Evolutionary conservation across 306 rosid genomes (phyloP).

Genomic region (Heteromeles arbutifolia): DNA sequence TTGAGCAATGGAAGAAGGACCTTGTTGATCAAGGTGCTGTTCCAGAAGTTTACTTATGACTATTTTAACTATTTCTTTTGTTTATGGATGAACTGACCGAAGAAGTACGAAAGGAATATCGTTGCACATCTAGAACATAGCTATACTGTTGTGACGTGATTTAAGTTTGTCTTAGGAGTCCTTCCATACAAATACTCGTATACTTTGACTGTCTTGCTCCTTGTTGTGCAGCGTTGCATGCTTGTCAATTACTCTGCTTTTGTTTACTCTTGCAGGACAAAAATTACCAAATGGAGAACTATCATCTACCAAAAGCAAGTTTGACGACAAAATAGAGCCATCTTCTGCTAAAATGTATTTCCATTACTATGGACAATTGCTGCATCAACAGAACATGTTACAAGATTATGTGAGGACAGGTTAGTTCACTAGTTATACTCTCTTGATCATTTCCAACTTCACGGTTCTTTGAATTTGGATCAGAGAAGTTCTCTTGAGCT

Average conservation of each 20-base stretch:
- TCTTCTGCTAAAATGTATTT: constrained; percentile 96
- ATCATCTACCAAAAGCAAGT: constrained; percentile 57
- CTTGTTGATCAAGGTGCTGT: constrained; percentile 52
- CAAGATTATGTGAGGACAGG: constrained; percentile 99
- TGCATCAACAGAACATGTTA: constrained; percentile 95
- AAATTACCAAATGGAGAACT: constrained; percentile 52
- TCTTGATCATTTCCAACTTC: constrained; percentile 1
- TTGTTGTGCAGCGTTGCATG: background rate
- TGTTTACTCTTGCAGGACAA: constrained; percentile 33
- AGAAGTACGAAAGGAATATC: background rate
- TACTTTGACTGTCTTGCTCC: background rate
- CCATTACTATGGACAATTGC: constrained; percentile 90
- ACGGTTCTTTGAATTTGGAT: background rate
- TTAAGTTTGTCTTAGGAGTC: background rate
- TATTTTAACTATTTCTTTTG: background rate
- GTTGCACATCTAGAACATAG: background rate
- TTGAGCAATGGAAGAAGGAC: constrained; percentile 70
- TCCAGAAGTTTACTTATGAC: constrained; percentile 14
- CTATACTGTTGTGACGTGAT: background rate
- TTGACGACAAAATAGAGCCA: constrained; percentile 86
- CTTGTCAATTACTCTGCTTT: background rate
- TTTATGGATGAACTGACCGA: background rate
- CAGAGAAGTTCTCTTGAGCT: background rate
- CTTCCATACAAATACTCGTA: background rate
- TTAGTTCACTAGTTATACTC: constrained; percentile 20